Evolutionary conservation across 495 filamentous ascomycete species (phyloP), one percentile per base, ranked within the genome.

Genomic region (Chaetomium tenue): DNA sequence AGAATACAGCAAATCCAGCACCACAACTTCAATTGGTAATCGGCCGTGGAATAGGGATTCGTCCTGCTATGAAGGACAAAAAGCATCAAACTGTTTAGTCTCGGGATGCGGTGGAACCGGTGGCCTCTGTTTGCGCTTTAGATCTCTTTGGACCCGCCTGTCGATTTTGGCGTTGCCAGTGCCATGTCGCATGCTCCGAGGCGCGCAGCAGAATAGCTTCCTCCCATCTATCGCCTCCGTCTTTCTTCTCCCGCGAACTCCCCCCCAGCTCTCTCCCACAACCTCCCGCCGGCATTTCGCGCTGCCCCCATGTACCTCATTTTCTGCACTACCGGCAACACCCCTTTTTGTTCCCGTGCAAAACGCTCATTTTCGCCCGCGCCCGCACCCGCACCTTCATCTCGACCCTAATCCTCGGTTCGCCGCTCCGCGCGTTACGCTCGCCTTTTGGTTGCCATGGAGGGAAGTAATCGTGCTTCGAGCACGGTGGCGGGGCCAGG

Each of bases 391-490:
- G 37, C 50, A 20, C 23, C 40, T 18, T 15, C 46, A 15, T 28
- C 13, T 42, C 30, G 52, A 30, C 48, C 16, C 26, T 25, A 40
- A n/a, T 2, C 16, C 37, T 40, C 23, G 42, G 9, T 16, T 26
- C 23, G 26, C 61, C 15, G 18, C 15, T 23, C 30, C 47, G 64
- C 60, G 60, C 47, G 44, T 56, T 28, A 55, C 61, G 63, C 64
- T 61, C 60, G 37, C 28, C 51, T 47, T 28, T 30, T 51, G 54
- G 26, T 40, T 51, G 48, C 47, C 51, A 81, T 82, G 79, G 80
- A 77, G 70, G 79, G 77, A 60, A 73, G 74, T 42, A 74, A 73
- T 44, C 68, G 63, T 71, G 63, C 71, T n/a, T 70, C 71, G 44
- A 71, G 73, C 63, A 69, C 72, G 63, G 69, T 68, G 61, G 73